A percentile compares a stretch with the other conserved stretches of the same genome.
Evolutionary conservation across 441 rosid species (phyloP).

Genomic region (Lagerstroemia fauriei): DNA sequence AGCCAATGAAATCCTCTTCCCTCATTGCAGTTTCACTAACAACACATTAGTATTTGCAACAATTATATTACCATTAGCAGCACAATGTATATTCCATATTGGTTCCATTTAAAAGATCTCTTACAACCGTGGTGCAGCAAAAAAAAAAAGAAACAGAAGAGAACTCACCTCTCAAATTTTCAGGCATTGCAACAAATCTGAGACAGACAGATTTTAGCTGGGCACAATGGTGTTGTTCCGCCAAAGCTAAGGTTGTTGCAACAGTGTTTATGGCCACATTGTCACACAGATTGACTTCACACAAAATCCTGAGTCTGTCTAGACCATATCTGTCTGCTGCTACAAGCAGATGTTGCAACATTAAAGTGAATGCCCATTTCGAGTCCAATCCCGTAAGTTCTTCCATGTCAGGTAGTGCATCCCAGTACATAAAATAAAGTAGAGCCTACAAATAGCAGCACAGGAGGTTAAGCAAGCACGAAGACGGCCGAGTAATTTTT

Average conservation of each 20-base stretch:
- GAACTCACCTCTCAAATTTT: constrained; percentile 62
- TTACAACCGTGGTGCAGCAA: background rate
- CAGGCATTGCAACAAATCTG: constrained; percentile 69
- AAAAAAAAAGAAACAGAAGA: background rate
- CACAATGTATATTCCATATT: background rate
- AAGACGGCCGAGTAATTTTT: background rate
- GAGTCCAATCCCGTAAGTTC: constrained; percentile 68
- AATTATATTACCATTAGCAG: background rate
- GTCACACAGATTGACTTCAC: constrained; percentile 76
- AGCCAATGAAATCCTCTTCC: background rate
- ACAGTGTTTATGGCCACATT: constrained; percentile 76
- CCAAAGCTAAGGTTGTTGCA: constrained; percentile 83
- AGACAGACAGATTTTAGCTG: constrained; percentile 79
- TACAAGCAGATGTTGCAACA: constrained; percentile 87
- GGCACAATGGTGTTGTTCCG: constrained; percentile 91
- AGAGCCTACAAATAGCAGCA: constrained; percentile 55
- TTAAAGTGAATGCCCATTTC: constrained; percentile 75
- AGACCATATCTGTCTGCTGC: constrained; percentile 90
- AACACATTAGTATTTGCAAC: background rate
- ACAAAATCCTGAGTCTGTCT: constrained; percentile 70
- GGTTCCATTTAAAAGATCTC: background rate
- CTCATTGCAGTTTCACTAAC: background rate
- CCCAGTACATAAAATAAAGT: constrained; percentile 85
- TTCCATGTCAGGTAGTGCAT: constrained; percentile 71
- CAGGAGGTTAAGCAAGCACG: constrained; percentile 7